Evolutionary conservation across 176 grass and related monocot species (phyloP).

Genomic region (Melocanna baccifera): DNA sequence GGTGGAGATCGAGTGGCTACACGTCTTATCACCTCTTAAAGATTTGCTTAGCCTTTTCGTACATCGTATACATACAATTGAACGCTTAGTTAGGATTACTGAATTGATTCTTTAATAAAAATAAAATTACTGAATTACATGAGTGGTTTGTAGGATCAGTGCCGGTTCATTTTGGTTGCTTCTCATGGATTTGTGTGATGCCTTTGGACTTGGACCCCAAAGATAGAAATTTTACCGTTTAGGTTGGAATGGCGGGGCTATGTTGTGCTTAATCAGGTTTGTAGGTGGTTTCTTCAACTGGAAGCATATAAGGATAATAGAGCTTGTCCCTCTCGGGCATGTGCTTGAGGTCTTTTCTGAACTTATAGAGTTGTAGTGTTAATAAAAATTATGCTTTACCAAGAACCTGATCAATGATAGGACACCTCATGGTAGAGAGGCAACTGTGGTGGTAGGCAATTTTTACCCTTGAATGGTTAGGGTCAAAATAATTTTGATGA

Average conservation of each 20-base stretch:
- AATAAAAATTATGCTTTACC: not conserved
- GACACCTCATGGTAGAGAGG: not conserved
- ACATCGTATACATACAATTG: not conserved
- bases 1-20: slow-evolving; percentile 82
- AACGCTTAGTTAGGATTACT: not conserved
- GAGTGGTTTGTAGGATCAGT: not conserved
- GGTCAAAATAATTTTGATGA: not conserved
- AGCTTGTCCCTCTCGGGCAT: not conserved
- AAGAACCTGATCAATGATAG: not conserved
- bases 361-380: not conserved
- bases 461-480: too few species aligned
- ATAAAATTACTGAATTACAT: not conserved
- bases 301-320: not conserved
- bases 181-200: not conserved
- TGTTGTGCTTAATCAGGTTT: not conserved
- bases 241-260: not conserved
- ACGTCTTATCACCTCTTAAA: too few species aligned
- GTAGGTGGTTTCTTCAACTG: not conserved
- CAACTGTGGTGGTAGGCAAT: not conserved
- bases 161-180: not conserved
- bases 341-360: not conserved
- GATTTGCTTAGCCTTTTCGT: not conserved
- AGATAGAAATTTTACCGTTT: not conserved
- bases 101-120: too few species aligned
- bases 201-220: not conserved